Evolutionary conservation across 2,329 filamentous ascomycete genomes (phyloP).

Genomic region (Lasiodiplodia citricola): DNA sequence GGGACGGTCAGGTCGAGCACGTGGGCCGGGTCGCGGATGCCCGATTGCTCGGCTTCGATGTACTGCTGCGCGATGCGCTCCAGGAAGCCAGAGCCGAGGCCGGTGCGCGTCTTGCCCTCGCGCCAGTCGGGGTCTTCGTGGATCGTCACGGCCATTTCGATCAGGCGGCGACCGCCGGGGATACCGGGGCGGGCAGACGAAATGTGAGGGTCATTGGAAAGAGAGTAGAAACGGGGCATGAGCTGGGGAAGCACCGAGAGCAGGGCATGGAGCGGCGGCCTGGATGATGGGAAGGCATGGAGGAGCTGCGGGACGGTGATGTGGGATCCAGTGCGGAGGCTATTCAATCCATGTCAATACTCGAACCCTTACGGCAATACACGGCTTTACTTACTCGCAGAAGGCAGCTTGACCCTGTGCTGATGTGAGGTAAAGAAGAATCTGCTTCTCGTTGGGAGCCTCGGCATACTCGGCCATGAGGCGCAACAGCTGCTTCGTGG

Average conservation of each 20-base stretch:
- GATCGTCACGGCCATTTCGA: constrained; percentile 96
- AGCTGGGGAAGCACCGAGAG: constrained; percentile 81
- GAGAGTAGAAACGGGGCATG: constrained; percentile 98
- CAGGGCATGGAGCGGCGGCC: constrained; percentile 82
- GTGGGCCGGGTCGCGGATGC: constrained; percentile 49
- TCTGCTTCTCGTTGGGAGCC: constrained; percentile 83
- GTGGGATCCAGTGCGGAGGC: constrained; percentile 80
- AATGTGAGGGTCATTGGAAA: constrained; percentile 93
- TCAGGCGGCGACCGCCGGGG: constrained; percentile 72
- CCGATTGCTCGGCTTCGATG: constrained; percentile 67
- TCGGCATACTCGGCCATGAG: constrained; percentile 83
- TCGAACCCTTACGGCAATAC: not conserved
- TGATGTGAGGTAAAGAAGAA: constrained; percentile 83
- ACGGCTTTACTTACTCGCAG: constrained; percentile 65
- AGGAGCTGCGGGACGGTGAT: constrained; percentile 86
- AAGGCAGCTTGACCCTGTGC: constrained; percentile 91
- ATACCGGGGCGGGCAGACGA: constrained; percentile 71
- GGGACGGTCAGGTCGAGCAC: constrained; percentile 74
- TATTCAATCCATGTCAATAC: constrained; percentile 19
- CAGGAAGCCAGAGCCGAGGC: constrained; percentile 91
- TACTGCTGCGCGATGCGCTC: constrained; percentile 80
- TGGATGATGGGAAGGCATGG: constrained; percentile 87
- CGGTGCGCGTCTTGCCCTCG: constrained; percentile 69
- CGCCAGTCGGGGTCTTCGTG: constrained; percentile 86
- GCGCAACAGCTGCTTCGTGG: constrained; percentile 85